These are phyloP conservation scores for Aspergillus hortae DNA, from an alignment of 2,329 filamentous ascomycete species.

Conservation along the genomic window DNA sequence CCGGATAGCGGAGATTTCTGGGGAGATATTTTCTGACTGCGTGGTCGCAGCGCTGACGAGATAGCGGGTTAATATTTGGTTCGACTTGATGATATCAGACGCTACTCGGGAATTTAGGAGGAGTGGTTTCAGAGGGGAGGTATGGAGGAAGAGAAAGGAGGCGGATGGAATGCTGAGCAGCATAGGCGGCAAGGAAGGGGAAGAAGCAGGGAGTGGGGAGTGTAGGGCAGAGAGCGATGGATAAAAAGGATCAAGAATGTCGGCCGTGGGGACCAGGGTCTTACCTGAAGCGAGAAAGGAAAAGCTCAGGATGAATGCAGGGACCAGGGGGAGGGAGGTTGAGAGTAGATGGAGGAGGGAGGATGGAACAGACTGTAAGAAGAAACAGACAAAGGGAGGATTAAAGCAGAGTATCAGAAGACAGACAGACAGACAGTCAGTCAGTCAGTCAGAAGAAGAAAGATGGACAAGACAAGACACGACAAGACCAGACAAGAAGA, in stretches of 20 bases:
- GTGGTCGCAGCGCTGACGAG: neutral
- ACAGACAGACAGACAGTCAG: neutral
- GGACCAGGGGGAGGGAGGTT: neutral
- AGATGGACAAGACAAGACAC: neutral
- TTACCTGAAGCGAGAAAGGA: neutral
- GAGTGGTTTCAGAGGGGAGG: conserved; percentile 6
- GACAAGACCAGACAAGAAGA: conserved; percentile 11
- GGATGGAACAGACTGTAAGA: conserved; percentile 1
- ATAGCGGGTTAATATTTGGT: conserved; percentile 11
- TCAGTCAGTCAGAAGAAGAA: neutral
- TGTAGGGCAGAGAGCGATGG: conserved; percentile 9
- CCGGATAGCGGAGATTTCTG: neutral
- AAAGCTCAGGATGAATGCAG: neutral
- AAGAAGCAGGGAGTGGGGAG: conserved; percentile 11
- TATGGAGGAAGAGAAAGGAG: conserved; percentile 2
- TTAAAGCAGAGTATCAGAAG: conserved; percentile 2
- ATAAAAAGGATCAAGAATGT: conserved; percentile 17
- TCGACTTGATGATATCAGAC: conserved; percentile 6
- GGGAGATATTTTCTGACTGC: neutral
- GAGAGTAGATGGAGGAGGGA: conserved; percentile 6
- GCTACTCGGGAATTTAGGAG: neutral
- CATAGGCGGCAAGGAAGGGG: conserved; percentile 8
- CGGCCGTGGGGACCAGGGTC: conserved; percentile 4
- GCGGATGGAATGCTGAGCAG: conserved; percentile 11
- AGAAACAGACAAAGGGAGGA: conserved; percentile 9